Evolutionary conservation across 345 rosid species (phyloP), one percentile per base, ranked within the genome.

Genomic region (Hibiscus syriacus): DNA sequence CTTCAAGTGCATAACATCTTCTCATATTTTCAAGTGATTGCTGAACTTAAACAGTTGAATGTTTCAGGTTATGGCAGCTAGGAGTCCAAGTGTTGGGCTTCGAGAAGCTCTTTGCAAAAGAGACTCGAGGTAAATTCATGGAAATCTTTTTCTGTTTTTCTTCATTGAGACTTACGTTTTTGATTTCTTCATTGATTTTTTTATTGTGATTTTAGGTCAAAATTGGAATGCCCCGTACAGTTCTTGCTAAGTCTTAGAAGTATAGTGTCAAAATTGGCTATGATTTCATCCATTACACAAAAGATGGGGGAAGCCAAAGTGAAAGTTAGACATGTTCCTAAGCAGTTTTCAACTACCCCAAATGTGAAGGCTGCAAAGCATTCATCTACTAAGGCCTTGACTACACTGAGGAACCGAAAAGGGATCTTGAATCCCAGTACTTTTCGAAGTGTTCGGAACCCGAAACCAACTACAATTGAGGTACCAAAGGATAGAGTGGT

Each of bases 41-140:
- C 49, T 54, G 6, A 55, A 43, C 59, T 68, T 61, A 50, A 20
- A 66, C 1, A 64, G 60, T 22, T 76, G 73, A 66, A 70, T 67
- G 25, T 41, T 45, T 71, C 72, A 92, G 97, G 96, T 90, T 7
- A 89, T 94, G 98, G 98, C 98, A 64, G 97, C 99, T 5, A 86
- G 99, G 67, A 94, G 99, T 78, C 99, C 99, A 64, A 91, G 76
- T 65, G 77, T 91, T 41, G 78, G 89, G 55, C 86, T 87, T 63
- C 76, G 86, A 22, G 89, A 72, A 79, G 85, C 90, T 5, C 72
- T 94, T 56, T 16, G 17, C 38, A 14, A 12, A 56, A 27, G 32
- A 29, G 84, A 86, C 30, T 34, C 77, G 20, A 74, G 87, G 97
- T 87, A 73, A 20, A 60, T 52, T 10, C 26, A 25, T 19, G 19